Evolutionary conservation across 768 basidiomycete species (phyloP).

Genomic region (Mycena amicta): DNA sequence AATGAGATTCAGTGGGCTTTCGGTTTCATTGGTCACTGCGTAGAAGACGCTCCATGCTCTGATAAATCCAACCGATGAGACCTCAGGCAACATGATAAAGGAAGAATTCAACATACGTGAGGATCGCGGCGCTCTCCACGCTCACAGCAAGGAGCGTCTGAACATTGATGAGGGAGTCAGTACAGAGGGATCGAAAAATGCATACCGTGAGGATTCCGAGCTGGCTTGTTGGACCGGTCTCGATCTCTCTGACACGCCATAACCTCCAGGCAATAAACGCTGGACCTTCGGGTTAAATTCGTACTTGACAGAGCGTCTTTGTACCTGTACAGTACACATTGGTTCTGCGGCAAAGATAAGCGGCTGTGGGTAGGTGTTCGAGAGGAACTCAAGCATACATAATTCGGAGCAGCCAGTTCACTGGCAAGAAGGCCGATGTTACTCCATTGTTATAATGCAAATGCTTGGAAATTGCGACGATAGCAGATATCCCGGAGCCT

Average conservation of each 20-base stretch:
- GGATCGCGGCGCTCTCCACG: slow-evolving; percentile 2
- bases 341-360: neutral
- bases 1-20: neutral
- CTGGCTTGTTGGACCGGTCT: neutral
- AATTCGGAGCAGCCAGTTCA: neutral
- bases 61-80: neutral
- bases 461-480: too few relatives aligned
- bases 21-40: neutral
- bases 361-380: neutral
- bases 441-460: too few relatives aligned
- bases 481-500: too few relatives aligned
- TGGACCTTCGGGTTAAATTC: neutral
- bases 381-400: neutral
- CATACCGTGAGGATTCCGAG: neutral
- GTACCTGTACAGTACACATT: too few relatives aligned
- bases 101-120: neutral
- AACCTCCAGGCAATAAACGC: slow-evolving; percentile 6
- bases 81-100: too few relatives aligned
- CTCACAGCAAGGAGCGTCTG: neutral
- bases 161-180: neutral
- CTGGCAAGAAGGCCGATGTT: too few relatives aligned
- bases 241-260: slow-evolving; percentile 3
- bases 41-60: slow-evolving; percentile 9
- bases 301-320: too few relatives aligned
- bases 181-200: neutral